phyloP scores from a whole-genome alignment of 768 basidiomycete genomes.

The Pulveroboletus sp. region DNA sequence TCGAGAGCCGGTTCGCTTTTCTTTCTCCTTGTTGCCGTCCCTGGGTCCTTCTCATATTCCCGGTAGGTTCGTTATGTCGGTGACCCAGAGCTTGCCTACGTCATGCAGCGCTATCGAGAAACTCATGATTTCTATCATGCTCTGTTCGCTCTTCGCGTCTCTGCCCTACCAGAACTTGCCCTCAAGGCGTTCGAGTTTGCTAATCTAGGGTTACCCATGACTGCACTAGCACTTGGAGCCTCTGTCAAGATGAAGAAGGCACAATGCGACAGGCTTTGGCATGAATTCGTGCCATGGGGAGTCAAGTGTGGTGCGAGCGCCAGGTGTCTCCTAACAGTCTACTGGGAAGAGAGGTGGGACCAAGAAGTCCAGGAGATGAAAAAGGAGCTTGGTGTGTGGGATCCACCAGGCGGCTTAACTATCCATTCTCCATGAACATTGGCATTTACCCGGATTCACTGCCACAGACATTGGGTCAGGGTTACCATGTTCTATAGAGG shows the following conservation, averaged over 20 bases:
- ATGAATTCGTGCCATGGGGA: slow-evolving; percentile 92
- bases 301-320: slow-evolving; percentile 74
- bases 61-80: slow-evolving; percentile 87
- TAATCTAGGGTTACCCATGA: slow-evolving; percentile 87
- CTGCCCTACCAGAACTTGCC: slow-evolving; percentile 86
- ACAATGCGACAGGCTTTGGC: slow-evolving; percentile 55
- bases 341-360: slow-evolving; percentile 95
- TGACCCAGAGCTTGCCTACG: slow-evolving; percentile 94
- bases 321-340: slow-evolving; percentile 78
- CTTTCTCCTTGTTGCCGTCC: not conserved
- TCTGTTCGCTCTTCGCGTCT: slow-evolving; percentile 82
- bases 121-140: slow-evolving; percentile 98
- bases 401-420: slow-evolving; percentile 51
- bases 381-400: slow-evolving; percentile 78
- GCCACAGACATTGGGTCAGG: no score
- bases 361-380: slow-evolving; percentile 79
- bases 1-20: slow-evolving; percentile 66
- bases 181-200: slow-evolving; percentile 93
- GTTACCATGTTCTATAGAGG: no score
- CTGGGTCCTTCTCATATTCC: not conserved
- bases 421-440: slow-evolving; percentile 8
- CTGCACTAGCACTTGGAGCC: slow-evolving; percentile 66
- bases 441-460: no score
- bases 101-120: slow-evolving; percentile 97
- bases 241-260: slow-evolving; percentile 32